Percentiles rank a stretch among this genome's conserved stretches.
Evolutionary conservation across 2,329 filamentous ascomycete species (phyloP).

Genomic region (Pyrenophora seminiperda): DNA sequence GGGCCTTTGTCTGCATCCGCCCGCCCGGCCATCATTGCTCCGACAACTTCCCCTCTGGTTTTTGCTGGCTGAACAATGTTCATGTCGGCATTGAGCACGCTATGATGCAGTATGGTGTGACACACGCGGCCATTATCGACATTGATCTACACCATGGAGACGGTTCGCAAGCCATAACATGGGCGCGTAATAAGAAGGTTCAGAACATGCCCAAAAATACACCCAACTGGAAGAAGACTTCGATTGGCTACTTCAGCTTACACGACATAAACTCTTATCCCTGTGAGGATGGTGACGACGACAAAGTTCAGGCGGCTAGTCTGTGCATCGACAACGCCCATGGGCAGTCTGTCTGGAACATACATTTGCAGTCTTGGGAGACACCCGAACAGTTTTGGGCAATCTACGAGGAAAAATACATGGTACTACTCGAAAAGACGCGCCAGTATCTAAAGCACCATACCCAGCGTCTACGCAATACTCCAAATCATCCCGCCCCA

Average conservation of each 20-base stretch:
- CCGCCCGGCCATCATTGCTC: slow-evolving; percentile 97
- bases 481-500: slow-evolving; percentile 64
- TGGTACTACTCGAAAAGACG: slow-evolving; percentile 77
- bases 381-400: slow-evolving; percentile 84
- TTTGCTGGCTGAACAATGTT: slow-evolving; percentile 99
- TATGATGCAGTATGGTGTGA: slow-evolving; percentile 80
- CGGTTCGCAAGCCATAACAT: slow-evolving; percentile 92
- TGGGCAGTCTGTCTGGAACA: slow-evolving; percentile 93
- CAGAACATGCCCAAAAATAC: slow-evolving; percentile 69
- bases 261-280: slow-evolving; percentile 99
- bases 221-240: slow-evolving; percentile 76
- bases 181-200: slow-evolving; percentile 82
- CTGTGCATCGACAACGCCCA: slow-evolving; percentile 94
- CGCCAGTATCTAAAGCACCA: slow-evolving; percentile 76
- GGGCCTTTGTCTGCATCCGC: slow-evolving; percentile 89
- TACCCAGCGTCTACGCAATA: slow-evolving; percentile 65
- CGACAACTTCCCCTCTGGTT: slow-evolving; percentile 84
- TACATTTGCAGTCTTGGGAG: slow-evolving; percentile 89
- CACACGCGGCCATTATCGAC: slow-evolving; percentile 76
- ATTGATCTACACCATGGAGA: slow-evolving; percentile 52
- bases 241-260: slow-evolving; percentile 93
- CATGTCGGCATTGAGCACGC: slow-evolving; percentile 95
- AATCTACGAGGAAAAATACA: slow-evolving; percentile 81
- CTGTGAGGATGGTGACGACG: slow-evolving; percentile 89
- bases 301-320: slow-evolving; percentile 92